These are phyloP conservation scores for Candida xiaguanensis DNA, from an alignment of 805 yeast species.

Conservation along the genomic window DNA sequence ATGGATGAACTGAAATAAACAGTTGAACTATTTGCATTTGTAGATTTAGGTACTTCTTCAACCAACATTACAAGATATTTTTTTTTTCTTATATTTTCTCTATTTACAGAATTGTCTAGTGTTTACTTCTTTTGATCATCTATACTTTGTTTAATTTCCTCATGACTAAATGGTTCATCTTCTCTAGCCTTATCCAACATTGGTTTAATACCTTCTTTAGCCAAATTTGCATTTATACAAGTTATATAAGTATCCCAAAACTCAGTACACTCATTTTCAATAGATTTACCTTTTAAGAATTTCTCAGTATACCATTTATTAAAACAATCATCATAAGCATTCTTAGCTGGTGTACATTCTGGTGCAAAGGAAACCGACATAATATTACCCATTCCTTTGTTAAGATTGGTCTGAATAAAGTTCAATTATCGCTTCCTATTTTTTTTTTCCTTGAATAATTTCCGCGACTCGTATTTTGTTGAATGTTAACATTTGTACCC, in stretches of 20 bases:
- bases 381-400: conserved; percentile 34
- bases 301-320: conserved; percentile 93
- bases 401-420: background rate
- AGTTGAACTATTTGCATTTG: conserved; percentile 29
- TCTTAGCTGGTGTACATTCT: conserved; percentile 86
- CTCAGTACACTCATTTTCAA: conserved; percentile 85
- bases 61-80: conserved; percentile 29
- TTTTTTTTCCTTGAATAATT: background rate
- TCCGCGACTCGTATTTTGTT: background rate
- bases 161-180: conserved; percentile 71
- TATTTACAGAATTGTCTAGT: conserved; percentile 1
- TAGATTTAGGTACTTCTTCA: conserved; percentile 38
- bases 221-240: conserved; percentile 74
- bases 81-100: background rate
- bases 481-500: no score
- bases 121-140: conserved; percentile 7
- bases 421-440: background rate
- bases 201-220: conserved; percentile 72
- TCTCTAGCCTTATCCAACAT: conserved; percentile 85
- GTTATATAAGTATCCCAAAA: conserved; percentile 84
- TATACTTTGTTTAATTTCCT: conserved; percentile 24
- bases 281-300: conserved; percentile 51
- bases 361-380: conserved; percentile 85
- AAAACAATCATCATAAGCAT: conserved; percentile 87
- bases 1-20: conserved; percentile 40